Evolutionary conservation across 2,329 filamentous ascomycete species (phyloP).

Genomic region (Fusarium duplospermum): DNA sequence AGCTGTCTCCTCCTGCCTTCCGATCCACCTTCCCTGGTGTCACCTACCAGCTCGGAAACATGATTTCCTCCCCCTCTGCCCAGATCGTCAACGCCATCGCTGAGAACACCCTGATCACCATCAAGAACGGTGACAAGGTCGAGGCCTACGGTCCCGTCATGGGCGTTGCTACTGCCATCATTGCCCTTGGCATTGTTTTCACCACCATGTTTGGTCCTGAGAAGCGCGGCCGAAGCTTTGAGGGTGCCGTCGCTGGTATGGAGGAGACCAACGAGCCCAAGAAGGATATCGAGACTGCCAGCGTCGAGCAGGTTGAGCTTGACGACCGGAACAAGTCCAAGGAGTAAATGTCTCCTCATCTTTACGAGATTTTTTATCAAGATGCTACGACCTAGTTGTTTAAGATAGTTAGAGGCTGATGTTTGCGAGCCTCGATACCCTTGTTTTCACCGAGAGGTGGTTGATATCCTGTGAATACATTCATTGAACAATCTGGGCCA

Average conservation of each 20-base stretch:
- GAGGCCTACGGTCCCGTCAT: conserved; percentile 81
- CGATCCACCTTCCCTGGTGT: conserved; percentile 77
- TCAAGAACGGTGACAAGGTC: conserved; percentile 65
- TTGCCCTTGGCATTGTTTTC: conserved; percentile 74
- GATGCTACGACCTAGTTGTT: neutral
- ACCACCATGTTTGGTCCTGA: conserved; percentile 80
- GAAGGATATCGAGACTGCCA: conserved; percentile 46
- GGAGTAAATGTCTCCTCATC: neutral
- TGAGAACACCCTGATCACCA: conserved; percentile 69
- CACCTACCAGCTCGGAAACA: conserved; percentile 80
- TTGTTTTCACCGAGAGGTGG: neutral
- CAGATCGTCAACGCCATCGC: conserved; percentile 83
- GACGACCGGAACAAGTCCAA: conserved; percentile 26
- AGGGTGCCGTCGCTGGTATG: conserved; percentile 61
- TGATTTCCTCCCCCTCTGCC: conserved; percentile 77
- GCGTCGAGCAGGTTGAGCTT: conserved; percentile 40
- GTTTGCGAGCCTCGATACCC: neutral
- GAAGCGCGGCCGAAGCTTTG: conserved; percentile 77
- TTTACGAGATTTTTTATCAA: conserved; percentile 8
- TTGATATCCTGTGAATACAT: conserved; percentile 14
- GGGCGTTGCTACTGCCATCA: conserved; percentile 82
- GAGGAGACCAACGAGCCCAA: conserved; percentile 37
- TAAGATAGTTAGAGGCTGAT: neutral
- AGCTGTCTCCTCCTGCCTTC: conserved; percentile 77
- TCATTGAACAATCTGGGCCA: neutral